These are phyloP conservation scores for Coniochaeta sp. DNA, from an alignment of 2,329 filamentous ascomycete species.

Conservation along the genomic window DNA sequence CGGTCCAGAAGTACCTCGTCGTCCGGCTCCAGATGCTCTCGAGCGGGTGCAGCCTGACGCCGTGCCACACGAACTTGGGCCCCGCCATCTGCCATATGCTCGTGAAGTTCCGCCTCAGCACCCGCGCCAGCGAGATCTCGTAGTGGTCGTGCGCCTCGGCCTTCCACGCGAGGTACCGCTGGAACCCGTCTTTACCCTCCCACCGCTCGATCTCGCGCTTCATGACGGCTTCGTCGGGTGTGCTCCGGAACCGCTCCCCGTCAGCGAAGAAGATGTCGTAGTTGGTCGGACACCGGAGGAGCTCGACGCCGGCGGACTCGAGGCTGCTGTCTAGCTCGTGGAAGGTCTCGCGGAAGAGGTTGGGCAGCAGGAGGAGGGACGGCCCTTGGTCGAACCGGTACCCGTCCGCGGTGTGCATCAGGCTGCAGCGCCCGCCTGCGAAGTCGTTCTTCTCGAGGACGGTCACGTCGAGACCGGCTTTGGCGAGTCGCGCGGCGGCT, in stretches of 20 bases:
- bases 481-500: constrained; percentile 64
- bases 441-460: constrained; percentile 73
- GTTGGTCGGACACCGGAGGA: constrained; percentile 68
- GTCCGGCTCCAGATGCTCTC: constrained; percentile 63
- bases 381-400: constrained; percentile 73
- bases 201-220: constrained; percentile 65
- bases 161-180: constrained; percentile 60
- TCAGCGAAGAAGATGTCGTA: constrained; percentile 71
- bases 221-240: constrained; percentile 64
- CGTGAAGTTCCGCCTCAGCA: constrained; percentile 60
- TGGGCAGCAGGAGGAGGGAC: constrained; percentile 64
- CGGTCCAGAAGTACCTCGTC: constrained; percentile 61
- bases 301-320: constrained; percentile 56
- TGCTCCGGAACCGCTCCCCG: constrained; percentile 54
- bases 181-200: constrained; percentile 65
- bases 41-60: constrained; percentile 60
- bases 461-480: constrained; percentile 64
- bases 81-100: constrained; percentile 50
- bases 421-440: constrained; percentile 63
- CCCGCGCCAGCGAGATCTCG: constrained; percentile 58
- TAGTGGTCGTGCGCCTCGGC: constrained; percentile 64
- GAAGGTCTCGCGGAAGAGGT: constrained; percentile 64
- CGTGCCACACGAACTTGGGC: constrained; percentile 49
- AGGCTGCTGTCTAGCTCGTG: constrained; percentile 61
- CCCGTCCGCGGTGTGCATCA: constrained; percentile 53